phyloP scores from a whole-genome alignment of 768 basidiomycete genomes.

The Mrakia hoshinonis region DNA sequence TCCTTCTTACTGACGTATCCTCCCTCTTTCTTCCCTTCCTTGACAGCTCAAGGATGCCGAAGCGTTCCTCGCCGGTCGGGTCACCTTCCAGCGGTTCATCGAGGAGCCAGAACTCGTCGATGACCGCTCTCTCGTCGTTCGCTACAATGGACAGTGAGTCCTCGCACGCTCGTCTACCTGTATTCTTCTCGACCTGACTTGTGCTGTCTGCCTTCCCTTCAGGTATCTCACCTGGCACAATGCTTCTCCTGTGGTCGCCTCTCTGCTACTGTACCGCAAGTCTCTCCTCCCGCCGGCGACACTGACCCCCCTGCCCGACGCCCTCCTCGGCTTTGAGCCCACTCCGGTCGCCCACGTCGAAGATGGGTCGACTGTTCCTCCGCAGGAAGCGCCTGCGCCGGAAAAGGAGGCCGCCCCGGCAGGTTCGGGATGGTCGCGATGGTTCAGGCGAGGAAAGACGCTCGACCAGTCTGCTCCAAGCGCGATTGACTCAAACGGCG shows the following conservation, averaged over 20 bases:
- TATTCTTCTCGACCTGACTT: neutral
- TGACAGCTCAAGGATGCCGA: conserved; percentile 52
- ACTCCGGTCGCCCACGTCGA: neutral
- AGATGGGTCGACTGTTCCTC: neutral
- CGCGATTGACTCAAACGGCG: neutral
- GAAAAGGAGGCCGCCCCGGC: neutral
- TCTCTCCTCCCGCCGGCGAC: conserved; percentile 33
- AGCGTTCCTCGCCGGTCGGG: conserved; percentile 53
- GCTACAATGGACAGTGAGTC: conserved; percentile 62
- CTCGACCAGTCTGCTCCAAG: conserved; percentile 27
- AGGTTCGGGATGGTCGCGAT: conserved; percentile 40
- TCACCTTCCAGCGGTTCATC: conserved; percentile 60
- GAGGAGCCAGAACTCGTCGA: conserved; percentile 55
- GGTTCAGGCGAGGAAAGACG: conserved; percentile 38
- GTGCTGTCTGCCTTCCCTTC: neutral
- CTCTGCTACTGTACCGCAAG: conserved; percentile 61
- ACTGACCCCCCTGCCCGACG: neutral
- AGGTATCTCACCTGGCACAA: conserved; percentile 73
- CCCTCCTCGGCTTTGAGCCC: neutral
- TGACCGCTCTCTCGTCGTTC: conserved; percentile 61
- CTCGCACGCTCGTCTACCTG: neutral
- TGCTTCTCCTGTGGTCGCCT: conserved; percentile 64
- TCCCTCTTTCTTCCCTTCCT: neutral
- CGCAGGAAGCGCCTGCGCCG: neutral
- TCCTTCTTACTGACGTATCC: too few relatives aligned